Base-by-base conservation (phyloP, 306 rosid species). In the Gynostemma pentaphyllum region DNA sequence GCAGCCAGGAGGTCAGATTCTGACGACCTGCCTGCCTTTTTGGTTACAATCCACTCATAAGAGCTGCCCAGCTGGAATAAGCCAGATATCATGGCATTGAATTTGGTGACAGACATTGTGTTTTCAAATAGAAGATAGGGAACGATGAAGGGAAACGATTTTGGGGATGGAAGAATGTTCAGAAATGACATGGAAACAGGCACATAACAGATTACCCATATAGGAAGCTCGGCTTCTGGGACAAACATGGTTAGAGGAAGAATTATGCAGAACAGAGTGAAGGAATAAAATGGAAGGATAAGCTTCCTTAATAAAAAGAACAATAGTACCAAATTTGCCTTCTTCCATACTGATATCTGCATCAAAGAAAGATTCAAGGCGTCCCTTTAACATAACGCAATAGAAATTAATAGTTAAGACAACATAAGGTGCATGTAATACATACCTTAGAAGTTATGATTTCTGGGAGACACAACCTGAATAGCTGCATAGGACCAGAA, bases 401-500 rank as follows among this genome's bases (percentile, higher is more conserved):
- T 30, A 70, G 7, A 39, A 45, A 13, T 41, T 47, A 70, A 61
- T 15, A 56, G 56, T 65, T 68, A 32, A 50, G 66, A 70, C 62
- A 37, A 18, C 45, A 8, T 48, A 39, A 60, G 29, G 12, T 18
- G 66, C 59, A 70, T 18, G 46, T 16, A 44, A 15, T 34, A 66
- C 32, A 52, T 78, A 91, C 97, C 96, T 87, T 87, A 26, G 97
- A 85, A 68, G 78, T 80, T 64, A 87, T 14, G 74, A 91, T 81
- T 39, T 86, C 96, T 5, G 96, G 96, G 75, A 91, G 87, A 57
- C 91, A 91, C 80, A 91, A 61, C 63, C 97, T 76, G 68, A 91
- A 91, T 37, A 91, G 89, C 67, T 87, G 97, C 97, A 91, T 91
- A 22, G 97, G 97, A 76, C 97, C 97, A 13, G 97, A 87, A 82